A percentile compares a stretch with the other conserved stretches of the same genome.
Evolutionary conservation across 2,329 filamentous ascomycete species (phyloP).

Genomic region (Arthrobotrys iridis): DNA sequence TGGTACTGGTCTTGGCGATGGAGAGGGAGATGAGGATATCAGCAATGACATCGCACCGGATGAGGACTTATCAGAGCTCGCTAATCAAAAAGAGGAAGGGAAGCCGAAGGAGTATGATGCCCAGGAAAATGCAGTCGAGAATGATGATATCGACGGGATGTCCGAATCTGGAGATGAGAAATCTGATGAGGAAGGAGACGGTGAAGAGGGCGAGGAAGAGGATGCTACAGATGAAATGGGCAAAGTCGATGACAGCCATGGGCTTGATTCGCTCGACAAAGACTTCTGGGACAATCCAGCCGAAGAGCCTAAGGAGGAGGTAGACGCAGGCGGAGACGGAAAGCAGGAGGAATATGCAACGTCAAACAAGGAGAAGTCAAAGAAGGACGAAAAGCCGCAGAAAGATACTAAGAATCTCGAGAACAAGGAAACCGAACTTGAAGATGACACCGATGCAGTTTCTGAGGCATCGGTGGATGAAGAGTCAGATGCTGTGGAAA

Average conservation of each 20-base stretch:
- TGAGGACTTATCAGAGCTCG: conserved; percentile 89
- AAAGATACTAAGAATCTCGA: conserved; percentile 69
- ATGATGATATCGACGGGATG: conserved; percentile 91
- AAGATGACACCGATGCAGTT: conserved; percentile 62
- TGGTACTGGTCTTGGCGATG: conserved; percentile 92
- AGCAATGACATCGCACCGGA: conserved; percentile 96
- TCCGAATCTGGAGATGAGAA: conserved; percentile 67
- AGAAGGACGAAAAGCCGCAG: conserved; percentile 59
- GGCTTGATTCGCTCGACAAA: conserved; percentile 90
- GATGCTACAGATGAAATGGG: conserved; percentile 85
- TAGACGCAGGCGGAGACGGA: conserved; percentile 62
- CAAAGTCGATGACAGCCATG: conserved; percentile 89
- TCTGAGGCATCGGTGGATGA: conserved; percentile 51
- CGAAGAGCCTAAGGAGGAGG: conserved; percentile 63
- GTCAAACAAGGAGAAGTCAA: conserved; percentile 62
- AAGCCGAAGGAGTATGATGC: conserved; percentile 73
- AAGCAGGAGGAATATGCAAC: conserved; percentile 57
- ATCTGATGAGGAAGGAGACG: conserved; percentile 71
- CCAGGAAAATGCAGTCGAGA: conserved; percentile 88
- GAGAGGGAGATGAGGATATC: conserved; percentile 94
- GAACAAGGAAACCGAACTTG: conserved; percentile 70
- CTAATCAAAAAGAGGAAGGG: conserved; percentile 72
- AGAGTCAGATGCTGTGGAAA: conserved; percentile 60
- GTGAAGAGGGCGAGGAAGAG: conserved; percentile 72
- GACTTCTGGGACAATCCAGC: conserved; percentile 91